These are phyloP conservation scores for Infundibulicybe gibba DNA, from an alignment of 768 basidiomycete species.

Conservation along the genomic window DNA sequence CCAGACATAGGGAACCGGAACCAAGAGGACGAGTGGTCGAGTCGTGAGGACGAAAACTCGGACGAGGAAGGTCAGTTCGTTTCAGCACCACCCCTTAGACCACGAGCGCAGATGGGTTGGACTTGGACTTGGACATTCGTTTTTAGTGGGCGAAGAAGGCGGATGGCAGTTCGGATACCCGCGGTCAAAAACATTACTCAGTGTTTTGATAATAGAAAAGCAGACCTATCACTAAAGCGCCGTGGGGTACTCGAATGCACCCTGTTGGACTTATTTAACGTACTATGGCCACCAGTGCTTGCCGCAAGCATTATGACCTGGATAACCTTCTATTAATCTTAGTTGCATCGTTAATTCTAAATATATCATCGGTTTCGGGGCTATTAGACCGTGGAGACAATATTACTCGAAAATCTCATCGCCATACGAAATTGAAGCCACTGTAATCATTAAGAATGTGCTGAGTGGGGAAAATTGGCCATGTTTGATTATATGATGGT, in stretches of 20 bases:
- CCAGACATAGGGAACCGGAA: constrained; percentile 1
- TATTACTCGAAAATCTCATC: too few relatives aligned
- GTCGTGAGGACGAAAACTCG: constrained; percentile 37
- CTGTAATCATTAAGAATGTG: too few relatives aligned
- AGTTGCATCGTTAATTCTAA: constrained; percentile 4
- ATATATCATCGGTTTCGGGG: background rate
- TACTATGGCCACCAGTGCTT: constrained; percentile 32
- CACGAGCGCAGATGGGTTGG: constrained; percentile 17
- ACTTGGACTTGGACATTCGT: constrained; percentile 53
- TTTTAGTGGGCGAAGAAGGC: constrained; percentile 49
- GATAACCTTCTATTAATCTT: constrained; percentile 22
- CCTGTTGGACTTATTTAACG: constrained; percentile 31
- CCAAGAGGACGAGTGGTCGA: too few relatives aligned
- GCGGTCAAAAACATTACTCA: constrained; percentile 14
- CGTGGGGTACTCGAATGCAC: constrained; percentile 31
- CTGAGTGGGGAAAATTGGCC: too few relatives aligned
- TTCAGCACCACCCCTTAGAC: constrained; percentile 27
- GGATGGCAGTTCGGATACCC: constrained; percentile 46
- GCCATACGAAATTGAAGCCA: too few relatives aligned
- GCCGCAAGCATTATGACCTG: constrained; percentile 34
- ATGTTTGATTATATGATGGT: too few relatives aligned
- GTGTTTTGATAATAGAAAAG: constrained; percentile 9
- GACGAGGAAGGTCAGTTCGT: constrained; percentile 62
- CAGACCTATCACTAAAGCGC: constrained; percentile 10
- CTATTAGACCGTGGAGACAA: too few relatives aligned